A percentile compares a stretch with the other conserved stretches of the same genome.
Conservation (phyloP, 2,329 filamentous ascomycete species). For the Diaporthe batatas region DNA sequence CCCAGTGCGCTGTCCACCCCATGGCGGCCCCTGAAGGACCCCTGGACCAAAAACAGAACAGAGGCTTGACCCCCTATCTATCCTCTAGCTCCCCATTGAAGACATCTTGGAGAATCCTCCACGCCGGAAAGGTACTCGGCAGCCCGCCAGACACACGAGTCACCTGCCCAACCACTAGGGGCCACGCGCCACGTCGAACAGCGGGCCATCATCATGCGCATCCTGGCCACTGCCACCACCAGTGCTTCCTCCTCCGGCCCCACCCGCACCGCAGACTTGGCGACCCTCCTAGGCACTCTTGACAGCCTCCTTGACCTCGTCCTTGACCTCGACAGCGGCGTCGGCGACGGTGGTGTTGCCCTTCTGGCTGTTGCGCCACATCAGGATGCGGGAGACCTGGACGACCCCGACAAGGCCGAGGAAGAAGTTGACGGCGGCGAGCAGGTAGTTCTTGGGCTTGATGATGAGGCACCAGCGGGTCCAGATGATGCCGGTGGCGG, state of each 20-base stretch:
- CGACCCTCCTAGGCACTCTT: constrained; percentile 45
- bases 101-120: background rate
- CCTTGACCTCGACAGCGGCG: constrained; percentile 53
- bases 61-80: constrained; percentile 15
- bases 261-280: background rate
- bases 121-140: background rate
- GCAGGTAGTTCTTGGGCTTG: constrained; percentile 91
- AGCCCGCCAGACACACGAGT: background rate
- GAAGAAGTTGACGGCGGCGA: constrained; percentile 98
- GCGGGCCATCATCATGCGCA: constrained; percentile 4
- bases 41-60: background rate
- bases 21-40: background rate
- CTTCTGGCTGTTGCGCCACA: constrained; percentile 75
- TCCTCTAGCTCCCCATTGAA: constrained; percentile 11
- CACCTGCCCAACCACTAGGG: constrained; percentile 27
- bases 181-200: constrained; percentile 3
- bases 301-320: constrained; percentile 52
- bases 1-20: background rate
- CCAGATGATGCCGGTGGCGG: constrained; percentile 95
- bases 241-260: background rate
- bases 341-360: constrained; percentile 51
- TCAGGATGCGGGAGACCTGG: constrained; percentile 82
- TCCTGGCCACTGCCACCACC: background rate
- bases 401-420: constrained; percentile 88
- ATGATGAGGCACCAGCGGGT: constrained; percentile 99